Conservation (phyloP, 2,329 filamentous ascomycete genomes). For the Penicillium sp. region DNA sequence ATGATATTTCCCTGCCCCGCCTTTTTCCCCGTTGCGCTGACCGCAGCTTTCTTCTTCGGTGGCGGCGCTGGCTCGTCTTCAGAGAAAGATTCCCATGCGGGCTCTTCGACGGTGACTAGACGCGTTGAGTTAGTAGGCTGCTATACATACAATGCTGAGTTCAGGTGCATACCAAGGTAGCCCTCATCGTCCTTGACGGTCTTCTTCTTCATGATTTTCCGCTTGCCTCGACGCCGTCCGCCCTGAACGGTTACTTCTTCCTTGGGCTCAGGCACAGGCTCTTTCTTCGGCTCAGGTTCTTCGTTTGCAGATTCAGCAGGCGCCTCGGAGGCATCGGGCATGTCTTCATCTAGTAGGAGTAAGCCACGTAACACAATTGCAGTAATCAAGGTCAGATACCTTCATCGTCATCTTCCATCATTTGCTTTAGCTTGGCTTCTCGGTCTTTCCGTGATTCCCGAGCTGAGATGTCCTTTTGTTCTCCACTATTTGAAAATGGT, state of each 20-base stretch:
- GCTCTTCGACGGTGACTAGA: constrained; percentile 80
- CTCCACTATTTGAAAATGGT: constrained; percentile 41
- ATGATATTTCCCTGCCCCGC: constrained; percentile 69
- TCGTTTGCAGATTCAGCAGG: constrained; percentile 33
- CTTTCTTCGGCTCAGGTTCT: constrained; percentile 28
- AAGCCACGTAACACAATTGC: constrained; percentile 22
- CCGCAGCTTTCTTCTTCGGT: constrained; percentile 44
- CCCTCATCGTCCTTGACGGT: constrained; percentile 83
- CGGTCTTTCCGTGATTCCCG: constrained; percentile 56
- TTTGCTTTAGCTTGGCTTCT: constrained; percentile 62
- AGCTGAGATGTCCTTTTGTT: constrained; percentile 33
- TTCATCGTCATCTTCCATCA: constrained; percentile 67
- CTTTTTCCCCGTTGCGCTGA: constrained; percentile 57
- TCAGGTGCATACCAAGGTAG: constrained; percentile 67
- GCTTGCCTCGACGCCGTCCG: constrained; percentile 69
- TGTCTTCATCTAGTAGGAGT: constrained; percentile 49
- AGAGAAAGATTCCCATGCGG: constrained; percentile 87
- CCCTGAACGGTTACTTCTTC: constrained; percentile 52
- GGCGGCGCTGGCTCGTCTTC: constrained; percentile 69
- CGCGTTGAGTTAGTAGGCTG: constrained; percentile 14
- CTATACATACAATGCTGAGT: background rate
- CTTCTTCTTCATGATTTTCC: constrained; percentile 83
- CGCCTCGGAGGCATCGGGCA: constrained; percentile 49
- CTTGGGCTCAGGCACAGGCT: constrained; percentile 46
- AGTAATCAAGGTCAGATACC: constrained; percentile 21